Percentiles rank a stretch among this genome's conserved stretches.
These are phyloP conservation scores for Glycine soja DNA, from an alignment of 306 rosid genomes.

Conservation along the genomic window DNA sequence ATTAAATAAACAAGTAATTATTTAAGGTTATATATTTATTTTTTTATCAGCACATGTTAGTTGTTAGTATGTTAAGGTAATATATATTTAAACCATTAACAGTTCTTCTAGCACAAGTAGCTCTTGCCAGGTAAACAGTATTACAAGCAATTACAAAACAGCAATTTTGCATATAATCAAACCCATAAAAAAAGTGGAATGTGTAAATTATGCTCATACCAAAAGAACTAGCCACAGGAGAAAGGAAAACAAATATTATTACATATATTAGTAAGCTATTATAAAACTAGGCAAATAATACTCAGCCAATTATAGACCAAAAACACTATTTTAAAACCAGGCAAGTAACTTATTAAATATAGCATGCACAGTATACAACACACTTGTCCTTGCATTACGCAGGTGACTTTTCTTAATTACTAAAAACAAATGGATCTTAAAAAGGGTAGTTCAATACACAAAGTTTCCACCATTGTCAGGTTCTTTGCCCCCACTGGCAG, in stretches of 20 bases:
- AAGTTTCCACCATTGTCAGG: neutral
- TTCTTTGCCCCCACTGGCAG: neutral
- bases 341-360: neutral
- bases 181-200: neutral
- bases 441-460: neutral
- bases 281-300: neutral
- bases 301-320: neutral
- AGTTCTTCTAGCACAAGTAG: neutral
- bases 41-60: too few species aligned
- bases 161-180: slow-evolving; percentile 14
- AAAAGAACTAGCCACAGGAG: neutral
- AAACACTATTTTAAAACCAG: neutral
- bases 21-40: neutral
- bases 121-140: neutral
- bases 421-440: slow-evolving; percentile 1
- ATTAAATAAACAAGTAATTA: neutral
- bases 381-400: neutral
- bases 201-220: neutral
- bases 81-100: neutral
- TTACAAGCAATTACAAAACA: neutral
- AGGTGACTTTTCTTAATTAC: neutral
- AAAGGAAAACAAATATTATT: neutral
- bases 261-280: neutral
- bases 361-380: neutral
- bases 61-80: neutral